Base-by-base conservation (phyloP, 257 asterid species). In the Galeopsis tetrahit region DNA sequence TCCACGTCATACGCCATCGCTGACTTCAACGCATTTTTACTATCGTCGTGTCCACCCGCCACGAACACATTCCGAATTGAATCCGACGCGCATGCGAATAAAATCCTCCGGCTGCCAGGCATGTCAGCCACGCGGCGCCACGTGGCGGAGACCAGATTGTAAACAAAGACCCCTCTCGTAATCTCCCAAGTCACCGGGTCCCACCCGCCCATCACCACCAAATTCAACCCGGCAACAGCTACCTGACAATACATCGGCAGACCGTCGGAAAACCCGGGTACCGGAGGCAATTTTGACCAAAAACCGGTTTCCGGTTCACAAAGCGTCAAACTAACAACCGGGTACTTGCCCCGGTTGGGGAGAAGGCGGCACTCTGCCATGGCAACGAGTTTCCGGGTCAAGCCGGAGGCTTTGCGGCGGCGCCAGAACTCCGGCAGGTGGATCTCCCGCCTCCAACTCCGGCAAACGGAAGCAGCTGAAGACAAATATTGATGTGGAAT, bases 21-120 rank as follows among this genome's bases (percentile, higher is more conserved):
- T 0, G 94, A 88, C n/a, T 56, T 80, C 70, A 92, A 32, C 0
- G 98, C 96, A 39, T 86, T 77, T 72, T 90, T 92, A 36, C 84
- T 91, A 4, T 61, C 63, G 53, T 90, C 97, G 68, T 92, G 98
- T 0, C 98, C 98, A 0, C 98, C 98, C 2, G 94, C 96, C 6
- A 92, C 88, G 31, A 75, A 84, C 55, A 90, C 92, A 68, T 48
- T 84, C 44, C 82, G 72, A 0, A 67, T 59, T 34, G 32, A 31
- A 66, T 90, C 97, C 4, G 97, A 82, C 28, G 86, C 88, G 49
- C 97, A 88, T 0, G 88, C 97, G 42, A 92, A 92, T 82, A 90
- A 88, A 0, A 83, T 73, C 38, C 96, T 68, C 51, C 36, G 81
- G 28, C 83, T 32, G 5, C 96, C 98, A 0, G 96, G 96, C 85